Evolutionary conservation across 1,139 yeast species (phyloP), one percentile per base, ranked within the genome.

Genomic region (Blastobotrys serpentis): DNA sequence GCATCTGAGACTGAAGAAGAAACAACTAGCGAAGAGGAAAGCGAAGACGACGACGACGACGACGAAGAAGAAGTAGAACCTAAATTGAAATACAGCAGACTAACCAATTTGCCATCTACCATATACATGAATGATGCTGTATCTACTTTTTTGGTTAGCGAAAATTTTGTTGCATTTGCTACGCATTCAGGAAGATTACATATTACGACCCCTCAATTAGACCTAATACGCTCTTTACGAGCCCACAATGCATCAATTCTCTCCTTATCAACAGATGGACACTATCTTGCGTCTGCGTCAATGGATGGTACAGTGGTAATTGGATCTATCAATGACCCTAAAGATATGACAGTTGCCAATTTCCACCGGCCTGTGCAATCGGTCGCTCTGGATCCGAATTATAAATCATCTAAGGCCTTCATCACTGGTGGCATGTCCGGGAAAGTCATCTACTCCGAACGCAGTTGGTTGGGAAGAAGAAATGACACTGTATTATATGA

Each of bases 371-470:
- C 98, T 0, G 79, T 94, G 0, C 95, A 89, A 63, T 81, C 95
- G 0, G 94, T 92, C 2, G 85, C 90, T 0, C 66, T 94, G 4
- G 95, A 87, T 56, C 79, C 81, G 16, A 79, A 83, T 53, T 92
- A 86, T 63, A 64, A 66, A 39, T 74, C 73, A 10, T 75, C 82
- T 0, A 77, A 81, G 50, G 75, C 84, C 8, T 89, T 88, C 56
- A 74, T 87, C 0, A 83, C 90, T 33, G 98, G 98, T 2, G 98
- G 98, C 0, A 88, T 84, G 73, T 84, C 92, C 13, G 98, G 98
- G 0, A 81, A 86, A 50, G 84, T 92, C 0, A 70, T 86, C 0
- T 70, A 82, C 48, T 84, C 95, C 1, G 84, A 84, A 42, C 75
- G 82, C 53, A 86, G 86, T 56, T 92, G 98, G 98, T 68, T 92